Evolutionary conservation across 2,329 filamentous ascomycete species (phyloP).

Genomic region (Talaromyces piceae): DNA sequence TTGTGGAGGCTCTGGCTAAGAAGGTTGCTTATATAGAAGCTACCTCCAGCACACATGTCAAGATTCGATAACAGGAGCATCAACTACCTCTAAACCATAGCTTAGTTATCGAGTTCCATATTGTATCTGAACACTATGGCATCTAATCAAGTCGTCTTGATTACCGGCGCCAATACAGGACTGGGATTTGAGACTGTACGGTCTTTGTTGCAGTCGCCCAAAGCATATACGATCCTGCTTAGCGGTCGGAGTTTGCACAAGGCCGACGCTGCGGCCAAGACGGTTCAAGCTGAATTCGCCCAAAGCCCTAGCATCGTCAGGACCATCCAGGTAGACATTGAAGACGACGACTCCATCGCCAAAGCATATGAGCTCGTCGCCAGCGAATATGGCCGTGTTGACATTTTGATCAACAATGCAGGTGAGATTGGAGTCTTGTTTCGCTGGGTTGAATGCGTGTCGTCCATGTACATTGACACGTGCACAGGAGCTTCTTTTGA

Average conservation of each 20-base stretch:
- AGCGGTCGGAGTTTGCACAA: conserved; percentile 48
- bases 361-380: conserved; percentile 39
- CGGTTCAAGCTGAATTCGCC: conserved; percentile 36
- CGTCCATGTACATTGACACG: background rate
- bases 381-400: conserved; percentile 39
- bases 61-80: background rate
- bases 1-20: background rate
- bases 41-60: background rate
- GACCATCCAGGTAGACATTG: conserved; percentile 47
- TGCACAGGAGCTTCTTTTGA: conserved; percentile 5
- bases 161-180: conserved; percentile 57
- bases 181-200: conserved; percentile 54
- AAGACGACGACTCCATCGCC: conserved; percentile 46
- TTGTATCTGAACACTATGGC: background rate
- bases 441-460: background rate
- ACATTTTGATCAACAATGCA: conserved; percentile 53
- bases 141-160: conserved; percentile 34
- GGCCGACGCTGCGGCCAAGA: conserved; percentile 41
- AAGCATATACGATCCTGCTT: conserved; percentile 49
- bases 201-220: conserved; percentile 41
- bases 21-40: background rate
- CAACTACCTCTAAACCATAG: background rate
- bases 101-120: background rate
- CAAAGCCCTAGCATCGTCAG: conserved; percentile 37
- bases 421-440: conserved; percentile 26